A percentile compares a stretch with the other conserved stretches of the same genome.
Conservation (phyloP, 495 filamentous ascomycete species). For the Oleoguttula mirabilis region DNA sequence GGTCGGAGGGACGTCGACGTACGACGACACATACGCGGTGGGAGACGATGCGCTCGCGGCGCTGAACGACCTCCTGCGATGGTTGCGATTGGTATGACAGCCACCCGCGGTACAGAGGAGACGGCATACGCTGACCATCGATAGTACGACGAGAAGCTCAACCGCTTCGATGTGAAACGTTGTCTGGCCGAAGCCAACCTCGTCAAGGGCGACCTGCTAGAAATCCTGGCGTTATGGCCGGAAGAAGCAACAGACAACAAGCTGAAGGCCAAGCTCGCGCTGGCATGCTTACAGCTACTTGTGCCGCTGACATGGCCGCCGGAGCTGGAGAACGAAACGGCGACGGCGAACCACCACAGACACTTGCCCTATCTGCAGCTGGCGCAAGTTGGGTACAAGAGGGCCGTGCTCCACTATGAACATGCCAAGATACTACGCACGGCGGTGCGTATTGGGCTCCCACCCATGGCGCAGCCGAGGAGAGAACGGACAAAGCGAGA, state of each 20-base stretch:
- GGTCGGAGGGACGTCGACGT: slow-evolving; percentile 74
- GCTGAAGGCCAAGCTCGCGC: slow-evolving; percentile 63
- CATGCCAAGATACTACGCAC: slow-evolving; percentile 63
- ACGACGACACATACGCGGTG: slow-evolving; percentile 71
- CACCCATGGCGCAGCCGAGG: slow-evolving; percentile 68
- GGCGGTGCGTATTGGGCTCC: slow-evolving; percentile 67
- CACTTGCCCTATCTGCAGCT: slow-evolving; percentile 82
- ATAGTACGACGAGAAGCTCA: slow-evolving; percentile 77
- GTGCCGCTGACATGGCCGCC: slow-evolving; percentile 93
- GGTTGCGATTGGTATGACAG: slow-evolving; percentile 55
- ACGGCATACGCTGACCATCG: too few species aligned
- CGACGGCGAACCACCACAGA: slow-evolving; percentile 85
- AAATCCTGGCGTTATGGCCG: slow-evolving; percentile 75
- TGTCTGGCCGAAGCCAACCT: slow-evolving; percentile 88
- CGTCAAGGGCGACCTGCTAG: slow-evolving; percentile 77
- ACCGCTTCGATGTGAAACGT: slow-evolving; percentile 88
- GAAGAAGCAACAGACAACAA: slow-evolving; percentile 52
- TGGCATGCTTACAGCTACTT: slow-evolving; percentile 84
- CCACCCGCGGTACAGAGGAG: too few species aligned
- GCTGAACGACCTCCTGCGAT: slow-evolving; percentile 82
- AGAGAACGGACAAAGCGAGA: slow-evolving; percentile 68
- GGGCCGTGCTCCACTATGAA: slow-evolving; percentile 69
- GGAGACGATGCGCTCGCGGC: slow-evolving; percentile 89
- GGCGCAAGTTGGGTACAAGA: slow-evolving; percentile 80
- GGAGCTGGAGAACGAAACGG: slow-evolving; percentile 61